These are phyloP conservation scores for Penicillium sp. DNA, from an alignment of 2,329 filamentous ascomycete species.

Conservation along the genomic window DNA sequence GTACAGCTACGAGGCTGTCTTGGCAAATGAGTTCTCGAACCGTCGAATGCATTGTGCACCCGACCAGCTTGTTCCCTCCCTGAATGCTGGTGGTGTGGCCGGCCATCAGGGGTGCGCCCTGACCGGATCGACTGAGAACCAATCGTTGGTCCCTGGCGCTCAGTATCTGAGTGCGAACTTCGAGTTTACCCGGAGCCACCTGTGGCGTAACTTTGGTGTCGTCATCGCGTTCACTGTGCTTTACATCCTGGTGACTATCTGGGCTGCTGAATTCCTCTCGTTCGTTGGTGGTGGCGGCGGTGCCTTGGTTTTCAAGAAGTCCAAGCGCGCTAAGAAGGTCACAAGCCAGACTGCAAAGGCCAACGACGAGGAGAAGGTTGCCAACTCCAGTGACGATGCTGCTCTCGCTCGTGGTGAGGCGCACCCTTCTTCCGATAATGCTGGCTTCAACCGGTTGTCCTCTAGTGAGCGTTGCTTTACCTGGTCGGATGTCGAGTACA, in stretches of 20 bases:
- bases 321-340: slow-evolving; percentile 57
- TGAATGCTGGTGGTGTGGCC: slow-evolving; percentile 55
- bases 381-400: slow-evolving; percentile 27
- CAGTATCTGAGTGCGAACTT: slow-evolving; percentile 56
- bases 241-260: slow-evolving; percentile 68
- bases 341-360: slow-evolving; percentile 45
- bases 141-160: slow-evolving; percentile 51
- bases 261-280: slow-evolving; percentile 66
- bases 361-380: slow-evolving; percentile 59
- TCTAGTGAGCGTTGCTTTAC: slow-evolving; percentile 66
- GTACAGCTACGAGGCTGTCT: slow-evolving; percentile 66
- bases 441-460: slow-evolving; percentile 45
- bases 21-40: slow-evolving; percentile 63
- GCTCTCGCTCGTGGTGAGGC: slow-evolving; percentile 30
- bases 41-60: slow-evolving; percentile 58
- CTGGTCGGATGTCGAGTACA: slow-evolving; percentile 69
- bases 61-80: slow-evolving; percentile 59
- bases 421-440: slow-evolving; percentile 29
- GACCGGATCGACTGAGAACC: slow-evolving; percentile 55
- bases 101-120: slow-evolving; percentile 62
- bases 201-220: slow-evolving; percentile 74
- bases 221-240: slow-evolving; percentile 71
- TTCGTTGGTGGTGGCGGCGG: slow-evolving; percentile 64
- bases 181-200: slow-evolving; percentile 55
- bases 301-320: slow-evolving; percentile 68